These are phyloP conservation scores for Talaromyces albobiverticillius DNA, from an alignment of 2,329 filamentous ascomycete genomes.

Conservation along the genomic window DNA sequence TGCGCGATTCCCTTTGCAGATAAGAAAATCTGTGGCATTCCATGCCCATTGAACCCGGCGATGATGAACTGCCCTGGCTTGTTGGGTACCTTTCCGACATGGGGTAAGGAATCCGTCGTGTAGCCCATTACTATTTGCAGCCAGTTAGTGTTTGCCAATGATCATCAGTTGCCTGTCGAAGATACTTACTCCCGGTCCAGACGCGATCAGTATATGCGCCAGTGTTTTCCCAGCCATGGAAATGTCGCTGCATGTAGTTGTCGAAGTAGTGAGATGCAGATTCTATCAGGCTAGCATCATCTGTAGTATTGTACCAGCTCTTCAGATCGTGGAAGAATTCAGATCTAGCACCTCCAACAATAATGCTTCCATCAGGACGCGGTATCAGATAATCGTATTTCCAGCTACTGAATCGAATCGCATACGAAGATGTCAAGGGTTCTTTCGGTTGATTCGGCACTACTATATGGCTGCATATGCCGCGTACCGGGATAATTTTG, in stretches of 20 bases:
- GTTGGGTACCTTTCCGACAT: slow-evolving; percentile 51
- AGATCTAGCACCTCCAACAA: slow-evolving; percentile 64
- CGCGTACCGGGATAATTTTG: slow-evolving; percentile 73
- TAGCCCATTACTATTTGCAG: slow-evolving; percentile 51
- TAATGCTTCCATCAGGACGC: slow-evolving; percentile 50
- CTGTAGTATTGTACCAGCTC: slow-evolving; percentile 45
- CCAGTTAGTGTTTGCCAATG: neutral
- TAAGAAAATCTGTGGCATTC: slow-evolving; percentile 64
- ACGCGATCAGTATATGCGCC: slow-evolving; percentile 30
- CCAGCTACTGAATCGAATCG: slow-evolving; percentile 54
- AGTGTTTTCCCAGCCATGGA: slow-evolving; percentile 36
- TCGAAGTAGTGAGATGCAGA: slow-evolving; percentile 41
- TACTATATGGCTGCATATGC: slow-evolving; percentile 42
- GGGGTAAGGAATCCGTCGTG: slow-evolving; percentile 50
- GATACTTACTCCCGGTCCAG: slow-evolving; percentile 34
- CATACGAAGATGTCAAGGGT: slow-evolving; percentile 51
- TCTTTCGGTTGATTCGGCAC: slow-evolving; percentile 21
- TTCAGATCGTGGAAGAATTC: slow-evolving; percentile 24
- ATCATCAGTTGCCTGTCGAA: neutral
- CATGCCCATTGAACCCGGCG: slow-evolving; percentile 65
- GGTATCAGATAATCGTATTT: slow-evolving; percentile 69
- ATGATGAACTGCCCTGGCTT: slow-evolving; percentile 53
- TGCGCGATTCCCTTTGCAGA: slow-evolving; percentile 57
- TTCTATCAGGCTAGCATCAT: slow-evolving; percentile 51
- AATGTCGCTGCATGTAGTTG: slow-evolving; percentile 36